Evolutionary conservation across 1,284 basidiomycete genomes (phyloP).

Genomic region (Naganishia sp.): DNA sequence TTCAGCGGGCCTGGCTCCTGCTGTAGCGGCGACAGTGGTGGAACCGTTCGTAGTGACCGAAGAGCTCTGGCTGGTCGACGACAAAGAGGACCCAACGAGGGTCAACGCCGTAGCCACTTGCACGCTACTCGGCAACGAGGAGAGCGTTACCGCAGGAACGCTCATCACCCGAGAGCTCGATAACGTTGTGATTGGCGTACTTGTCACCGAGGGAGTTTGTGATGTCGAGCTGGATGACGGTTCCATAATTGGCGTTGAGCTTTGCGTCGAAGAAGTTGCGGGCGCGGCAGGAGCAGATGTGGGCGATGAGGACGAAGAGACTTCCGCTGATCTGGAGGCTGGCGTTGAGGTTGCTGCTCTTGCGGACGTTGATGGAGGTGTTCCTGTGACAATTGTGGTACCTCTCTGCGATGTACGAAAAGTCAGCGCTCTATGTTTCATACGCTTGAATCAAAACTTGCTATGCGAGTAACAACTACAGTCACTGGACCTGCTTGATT

Average conservation of each 20-base stretch:
- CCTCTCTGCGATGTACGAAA: constrained; percentile 1
- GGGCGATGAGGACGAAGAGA: background rate
- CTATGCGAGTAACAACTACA: constrained; percentile 11
- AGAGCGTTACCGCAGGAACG: constrained; percentile 5
- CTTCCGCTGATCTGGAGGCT: too few relatives aligned
- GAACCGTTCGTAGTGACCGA: background rate
- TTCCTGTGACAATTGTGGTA: constrained; percentile 19
- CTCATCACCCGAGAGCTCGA: background rate
- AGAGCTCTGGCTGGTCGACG: background rate
- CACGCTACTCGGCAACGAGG: background rate
- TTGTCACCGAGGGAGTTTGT: background rate
- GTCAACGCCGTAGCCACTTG: constrained; percentile 11
- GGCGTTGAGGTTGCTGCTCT: background rate
- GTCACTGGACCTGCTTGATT: background rate
- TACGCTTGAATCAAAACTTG: background rate
- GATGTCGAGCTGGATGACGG: background rate
- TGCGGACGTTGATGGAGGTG: constrained; percentile 6
- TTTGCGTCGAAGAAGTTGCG: background rate
- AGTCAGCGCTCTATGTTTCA: too few relatives aligned
- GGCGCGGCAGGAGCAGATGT: background rate
- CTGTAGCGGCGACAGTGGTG: background rate
- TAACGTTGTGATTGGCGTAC: background rate
- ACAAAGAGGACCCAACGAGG: background rate
- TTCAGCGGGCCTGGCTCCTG: background rate
- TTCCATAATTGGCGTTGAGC: background rate